Evolutionary conservation across 495 filamentous ascomycete species (phyloP), one percentile per base, ranked within the genome.

Genomic region (Penicillium subrubescens): DNA sequence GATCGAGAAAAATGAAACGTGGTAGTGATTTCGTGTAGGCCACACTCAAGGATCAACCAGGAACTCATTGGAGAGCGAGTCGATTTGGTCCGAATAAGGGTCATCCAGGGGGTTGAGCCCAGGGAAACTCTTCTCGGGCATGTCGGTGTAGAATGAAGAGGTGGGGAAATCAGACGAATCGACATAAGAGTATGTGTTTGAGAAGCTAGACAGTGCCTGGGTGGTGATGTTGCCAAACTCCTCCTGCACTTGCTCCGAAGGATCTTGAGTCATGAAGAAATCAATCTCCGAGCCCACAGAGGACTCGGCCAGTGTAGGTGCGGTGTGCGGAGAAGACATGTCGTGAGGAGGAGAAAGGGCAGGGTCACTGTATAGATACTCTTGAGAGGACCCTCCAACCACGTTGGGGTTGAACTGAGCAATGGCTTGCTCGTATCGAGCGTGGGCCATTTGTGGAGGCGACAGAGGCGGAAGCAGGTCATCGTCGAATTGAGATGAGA

Each of bases 281-380:
- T 81, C 80, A n/a, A 82, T 77, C 44, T 82, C 79, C 1, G 80
- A 79, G 31, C 75, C 74, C 23, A 76, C 68, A 1, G 75, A 75
- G 2, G 76, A 77, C 29, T 76, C 75, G n/a, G 71, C 72, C 34
- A 82, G 63, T 3, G 78, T 80, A 21, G 80, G 80, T 2, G 72
- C 78, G 5, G 73, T 73, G 57, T 76, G 76, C 33, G 80, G 76
- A 21, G 79, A 81, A 14, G 77, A 78, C 59, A 80, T 57, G 17
- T 73, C 68, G 43, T 76, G 69, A 53, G 74, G 69, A 53, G 73
- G 69, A 51, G 74, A 69, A 31, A 73, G 67, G 19, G 73, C 66
- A 14, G 55, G 61, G 29, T 74, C 75, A 23, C 73, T 73, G 60
- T 79, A 79, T 14, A 78, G 69, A 54, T 72, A 76, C 34, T 72